Evolutionary conservation across 257 asterid species (phyloP), one percentile per base, ranked within the genome.

Genomic region (Gentiana straminea): DNA sequence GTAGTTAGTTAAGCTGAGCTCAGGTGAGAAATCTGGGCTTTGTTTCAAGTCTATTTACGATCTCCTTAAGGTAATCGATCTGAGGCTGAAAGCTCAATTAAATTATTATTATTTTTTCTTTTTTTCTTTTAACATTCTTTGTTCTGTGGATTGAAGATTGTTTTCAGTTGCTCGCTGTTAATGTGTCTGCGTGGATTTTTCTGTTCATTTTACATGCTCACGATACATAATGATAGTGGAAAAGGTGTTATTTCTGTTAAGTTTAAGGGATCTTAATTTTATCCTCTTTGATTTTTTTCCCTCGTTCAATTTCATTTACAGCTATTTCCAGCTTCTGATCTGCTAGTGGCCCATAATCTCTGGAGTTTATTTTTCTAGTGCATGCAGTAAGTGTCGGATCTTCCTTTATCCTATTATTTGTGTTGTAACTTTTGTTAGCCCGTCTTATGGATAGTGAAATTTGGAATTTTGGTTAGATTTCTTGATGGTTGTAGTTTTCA

Each of bases 21-120:
- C 65, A 64, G 79, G 81, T 75, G 47, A 54, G 61, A 60, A 38
- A 46, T 41, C 37, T 1, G 52, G 55, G 39, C 13, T 60, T 54
- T 62, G 49, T 69, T 66, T 64, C 35, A 35, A 57, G 66, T 59
- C 70, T 54, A 44, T 63, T 46, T 24, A 15, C 52, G 75, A 78
- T 74, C 75, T 65, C 54, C 13, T 57, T 7, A 58, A 33, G 65
- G 35, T 44, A 39, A 33, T 65, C 68, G 54, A 55, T 54, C 62
- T 56, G 44, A 49, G 58, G 58, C 12, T 55, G 52, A 66, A 73
- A 62, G 13, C 58, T 51, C 15, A 34, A 5, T 44, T 45, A 32
- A 3, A 3, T 10, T 11, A n/a, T 48, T 37, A 4, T 61, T 12
- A 2, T 51, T 34, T 46, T 43, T 1, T 4, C 24, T 13, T 36